Evolutionary conservation across 768 basidiomycete genomes (phyloP).

Genomic region (Brasilioporus rufonigricans): DNA sequence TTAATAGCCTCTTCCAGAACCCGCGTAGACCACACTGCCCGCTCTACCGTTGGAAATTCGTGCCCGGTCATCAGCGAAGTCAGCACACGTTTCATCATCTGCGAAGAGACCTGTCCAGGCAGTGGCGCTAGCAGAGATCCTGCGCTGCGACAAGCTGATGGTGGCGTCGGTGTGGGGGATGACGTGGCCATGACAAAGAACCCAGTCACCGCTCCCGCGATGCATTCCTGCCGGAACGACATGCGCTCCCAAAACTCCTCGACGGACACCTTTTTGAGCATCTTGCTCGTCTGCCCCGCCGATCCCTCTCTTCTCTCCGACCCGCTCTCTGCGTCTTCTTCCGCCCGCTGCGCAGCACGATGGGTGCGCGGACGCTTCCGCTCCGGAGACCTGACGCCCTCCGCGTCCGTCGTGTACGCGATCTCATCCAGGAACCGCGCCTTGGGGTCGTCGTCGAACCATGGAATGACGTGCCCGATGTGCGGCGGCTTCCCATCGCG

Average conservation of each 20-base stretch:
- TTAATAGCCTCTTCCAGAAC: slow-evolving; percentile 66
- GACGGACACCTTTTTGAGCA: slow-evolving; percentile 54
- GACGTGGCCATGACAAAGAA: slow-evolving; percentile 77
- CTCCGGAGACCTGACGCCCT: slow-evolving; percentile 56
- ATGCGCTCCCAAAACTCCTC: slow-evolving; percentile 98
- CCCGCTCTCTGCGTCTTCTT: slow-evolving; percentile 27
- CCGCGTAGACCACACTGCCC: slow-evolving; percentile 66
- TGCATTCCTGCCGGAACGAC: slow-evolving; percentile 94
- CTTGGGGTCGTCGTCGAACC: slow-evolving; percentile 97
- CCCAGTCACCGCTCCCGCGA: slow-evolving; percentile 85
- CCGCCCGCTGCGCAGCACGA: background rate
- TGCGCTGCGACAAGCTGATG: slow-evolving; percentile 14
- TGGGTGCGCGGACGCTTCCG: slow-evolving; percentile 52
- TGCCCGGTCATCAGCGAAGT: slow-evolving; percentile 66
- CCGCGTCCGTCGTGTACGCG: slow-evolving; percentile 64
- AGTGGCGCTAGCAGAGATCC: slow-evolving; percentile 47
- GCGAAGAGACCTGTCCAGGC: slow-evolving; percentile 60
- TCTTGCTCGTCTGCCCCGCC: slow-evolving; percentile 46
- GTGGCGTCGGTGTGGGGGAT: slow-evolving; percentile 17
- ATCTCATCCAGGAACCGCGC: slow-evolving; percentile 92
- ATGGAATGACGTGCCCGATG: slow-evolving; percentile 79
- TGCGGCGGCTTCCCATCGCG: slow-evolving; percentile 22
- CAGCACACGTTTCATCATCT: slow-evolving; percentile 69
- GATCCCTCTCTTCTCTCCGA: slow-evolving; percentile 28
- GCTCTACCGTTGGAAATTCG: slow-evolving; percentile 71